These are phyloP conservation scores for Botryotinia convoluta DNA, from an alignment of 2,329 filamentous ascomycete species.

Conservation along the genomic window DNA sequence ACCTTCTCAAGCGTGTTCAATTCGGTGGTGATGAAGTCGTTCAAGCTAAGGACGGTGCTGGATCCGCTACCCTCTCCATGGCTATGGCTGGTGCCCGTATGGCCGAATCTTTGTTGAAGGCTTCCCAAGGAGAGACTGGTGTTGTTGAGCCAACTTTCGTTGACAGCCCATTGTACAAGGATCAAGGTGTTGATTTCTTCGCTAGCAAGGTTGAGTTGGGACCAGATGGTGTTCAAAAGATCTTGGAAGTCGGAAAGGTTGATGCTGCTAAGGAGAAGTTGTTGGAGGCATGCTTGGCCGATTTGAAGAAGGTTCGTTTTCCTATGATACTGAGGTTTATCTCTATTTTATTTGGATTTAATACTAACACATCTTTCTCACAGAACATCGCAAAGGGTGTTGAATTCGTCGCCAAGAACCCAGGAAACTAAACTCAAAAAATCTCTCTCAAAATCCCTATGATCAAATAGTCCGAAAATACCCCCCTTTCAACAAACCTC, in stretches of 20 bases:
- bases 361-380: constrained; percentile 91
- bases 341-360: constrained; percentile 75
- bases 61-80: constrained; percentile 97
- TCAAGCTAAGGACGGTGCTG: constrained; percentile 97
- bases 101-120: constrained; percentile 91
- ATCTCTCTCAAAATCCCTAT: background rate
- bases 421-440: constrained; percentile 23
- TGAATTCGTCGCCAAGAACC: constrained; percentile 57
- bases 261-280: constrained; percentile 86
- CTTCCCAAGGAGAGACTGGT: constrained; percentile 88
- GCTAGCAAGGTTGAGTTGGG: constrained; percentile 92
- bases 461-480: constrained; percentile 2
- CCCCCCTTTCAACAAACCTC: background rate
- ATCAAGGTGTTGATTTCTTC: constrained; percentile 97
- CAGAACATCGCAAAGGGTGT: constrained; percentile 94
- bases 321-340: background rate
- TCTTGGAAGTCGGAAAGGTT: constrained; percentile 81
- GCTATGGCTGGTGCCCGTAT: constrained; percentile 84
- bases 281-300: constrained; percentile 77
- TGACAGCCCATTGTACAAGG: constrained; percentile 96
- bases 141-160: constrained; percentile 96
- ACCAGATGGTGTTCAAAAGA: constrained; percentile 93
- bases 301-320: constrained; percentile 63
- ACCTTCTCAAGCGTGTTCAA: constrained; percentile 84
- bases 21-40: constrained; percentile 99